Percentiles rank a stretch among this genome's conserved stretches.
Evolutionary conservation across 2,329 filamentous ascomycete genomes (phyloP).

Genomic region (Aspergillus transmontanensis): DNA sequence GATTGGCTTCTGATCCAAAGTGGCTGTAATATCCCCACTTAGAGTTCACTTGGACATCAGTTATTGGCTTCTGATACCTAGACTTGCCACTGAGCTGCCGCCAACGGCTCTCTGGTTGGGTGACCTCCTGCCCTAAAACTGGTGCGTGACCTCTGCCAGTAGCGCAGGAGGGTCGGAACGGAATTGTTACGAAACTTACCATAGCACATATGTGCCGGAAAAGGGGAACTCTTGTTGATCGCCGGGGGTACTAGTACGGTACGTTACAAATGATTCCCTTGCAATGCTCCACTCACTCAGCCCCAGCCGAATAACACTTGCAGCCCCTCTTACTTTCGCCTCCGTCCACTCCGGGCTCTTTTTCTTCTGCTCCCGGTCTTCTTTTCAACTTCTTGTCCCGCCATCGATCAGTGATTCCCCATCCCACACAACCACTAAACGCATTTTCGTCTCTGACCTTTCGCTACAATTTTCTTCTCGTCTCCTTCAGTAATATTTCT

Average conservation of each 20-base stretch:
- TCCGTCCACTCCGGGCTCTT: conserved; percentile 29
- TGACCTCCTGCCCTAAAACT: conserved; percentile 18
- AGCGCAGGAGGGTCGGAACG: conserved; percentile 16
- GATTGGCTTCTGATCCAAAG: conserved; percentile 15
- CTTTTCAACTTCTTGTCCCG: conserved; percentile 29
- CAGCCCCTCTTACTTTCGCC: conserved; percentile 32
- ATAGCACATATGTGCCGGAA: background rate
- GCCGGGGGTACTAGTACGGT: background rate
- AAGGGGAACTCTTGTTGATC: conserved; percentile 4
- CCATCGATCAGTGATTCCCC: conserved; percentile 28
- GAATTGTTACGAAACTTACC: conserved; percentile 16
- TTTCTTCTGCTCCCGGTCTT: conserved; percentile 23
- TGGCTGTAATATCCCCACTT: conserved; percentile 20
- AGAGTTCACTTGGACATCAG: background rate
- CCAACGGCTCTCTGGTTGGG: conserved; percentile 21
- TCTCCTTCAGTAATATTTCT: conserved; percentile 22
- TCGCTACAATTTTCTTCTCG: conserved; percentile 18
- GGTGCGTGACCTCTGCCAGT: conserved; percentile 24
- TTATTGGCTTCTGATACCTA: conserved; percentile 17
- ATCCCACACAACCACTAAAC: conserved; percentile 25
- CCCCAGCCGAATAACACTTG: conserved; percentile 29
- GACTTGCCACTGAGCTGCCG: conserved; percentile 25
- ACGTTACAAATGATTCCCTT: conserved; percentile 15
- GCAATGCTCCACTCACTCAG: conserved; percentile 27
- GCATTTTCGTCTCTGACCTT: conserved; percentile 21